Conservation (phyloP, 768 basidiomycete species). For the Suillus tomentosus region DNA sequence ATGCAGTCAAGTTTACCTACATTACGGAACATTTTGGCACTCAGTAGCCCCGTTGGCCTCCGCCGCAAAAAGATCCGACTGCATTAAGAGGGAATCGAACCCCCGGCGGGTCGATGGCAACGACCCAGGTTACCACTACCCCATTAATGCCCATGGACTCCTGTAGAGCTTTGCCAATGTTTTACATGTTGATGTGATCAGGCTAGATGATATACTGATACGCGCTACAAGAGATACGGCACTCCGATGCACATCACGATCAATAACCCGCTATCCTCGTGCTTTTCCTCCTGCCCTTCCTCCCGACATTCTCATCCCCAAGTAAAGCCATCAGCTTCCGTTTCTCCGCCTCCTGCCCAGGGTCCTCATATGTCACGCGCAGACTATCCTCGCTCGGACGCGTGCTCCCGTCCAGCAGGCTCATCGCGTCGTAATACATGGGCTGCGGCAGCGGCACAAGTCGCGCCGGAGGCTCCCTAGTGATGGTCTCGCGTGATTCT, state of each 20-base stretch:
- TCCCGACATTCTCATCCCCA: slow-evolving; percentile 28
- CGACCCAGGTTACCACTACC: slow-evolving; percentile 70
- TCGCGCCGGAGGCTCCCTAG: slow-evolving; percentile 16
- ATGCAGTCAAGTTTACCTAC: too few species aligned
- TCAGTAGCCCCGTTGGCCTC: too few species aligned
- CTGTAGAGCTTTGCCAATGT: neutral
- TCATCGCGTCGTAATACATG: slow-evolving; percentile 32
- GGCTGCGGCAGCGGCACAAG: slow-evolving; percentile 2
- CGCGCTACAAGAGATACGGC: neutral
- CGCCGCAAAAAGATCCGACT: too few species aligned
- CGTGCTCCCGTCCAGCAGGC: slow-evolving; percentile 29
- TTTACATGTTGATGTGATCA: neutral
- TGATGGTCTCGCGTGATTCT: slow-evolving; percentile 33
- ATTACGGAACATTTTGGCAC: too few species aligned
- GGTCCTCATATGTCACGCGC: slow-evolving; percentile 70
- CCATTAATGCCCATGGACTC: slow-evolving; percentile 63
- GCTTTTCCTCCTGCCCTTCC: slow-evolving; percentile 18
- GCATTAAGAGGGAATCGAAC: slow-evolving; percentile 87
- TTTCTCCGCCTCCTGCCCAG: slow-evolving; percentile 60
- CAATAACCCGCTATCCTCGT: slow-evolving; percentile 31
- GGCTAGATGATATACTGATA: neutral
- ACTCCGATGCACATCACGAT: neutral
- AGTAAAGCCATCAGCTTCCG: slow-evolving; percentile 58
- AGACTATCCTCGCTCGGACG: slow-evolving; percentile 45
- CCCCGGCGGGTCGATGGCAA: slow-evolving; percentile 84